Conservation (phyloP, 768 basidiomycete species). For the Mycena crocata region DNA sequence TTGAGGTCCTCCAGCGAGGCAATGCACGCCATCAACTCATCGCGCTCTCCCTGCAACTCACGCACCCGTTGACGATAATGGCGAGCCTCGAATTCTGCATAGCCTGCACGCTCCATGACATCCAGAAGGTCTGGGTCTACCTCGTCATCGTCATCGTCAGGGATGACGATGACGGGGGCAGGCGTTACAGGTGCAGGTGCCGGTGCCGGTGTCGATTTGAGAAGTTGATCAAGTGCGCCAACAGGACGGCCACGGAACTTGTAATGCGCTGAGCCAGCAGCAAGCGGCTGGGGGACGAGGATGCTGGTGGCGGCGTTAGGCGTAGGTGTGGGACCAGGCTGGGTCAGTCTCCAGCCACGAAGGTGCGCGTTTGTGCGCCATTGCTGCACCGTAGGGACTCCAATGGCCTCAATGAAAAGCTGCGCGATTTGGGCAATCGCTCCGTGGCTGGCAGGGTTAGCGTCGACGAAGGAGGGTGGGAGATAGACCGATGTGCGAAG, state of each 20-base stretch:
- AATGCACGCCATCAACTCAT: background rate
- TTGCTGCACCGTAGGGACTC: background rate
- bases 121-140: background rate
- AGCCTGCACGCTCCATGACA: background rate
- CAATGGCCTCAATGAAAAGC: slow-evolving; percentile 4
- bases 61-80: background rate
- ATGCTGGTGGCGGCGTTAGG: background rate
- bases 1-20: too few species aligned
- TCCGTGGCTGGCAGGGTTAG: background rate
- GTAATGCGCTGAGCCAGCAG: background rate
- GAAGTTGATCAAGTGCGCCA: background rate
- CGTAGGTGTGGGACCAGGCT: background rate
- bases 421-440: slow-evolving; percentile 2
- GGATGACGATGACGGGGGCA: background rate
- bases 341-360: slow-evolving; percentile 1
- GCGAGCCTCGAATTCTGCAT: background rate
- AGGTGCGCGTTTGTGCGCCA: slow-evolving; percentile 1
- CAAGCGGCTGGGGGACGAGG: background rate
- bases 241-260: slow-evolving; percentile 5
- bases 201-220: too few species aligned
- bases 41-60: background rate
- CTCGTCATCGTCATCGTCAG: background rate
- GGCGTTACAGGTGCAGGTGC: background rate
- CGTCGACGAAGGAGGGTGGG: slow-evolving; percentile 10
- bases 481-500: slow-evolving; percentile 2